Evolutionary conservation across 768 basidiomycete species (phyloP).

Genomic region (Boletus vermiculosoides): DNA sequence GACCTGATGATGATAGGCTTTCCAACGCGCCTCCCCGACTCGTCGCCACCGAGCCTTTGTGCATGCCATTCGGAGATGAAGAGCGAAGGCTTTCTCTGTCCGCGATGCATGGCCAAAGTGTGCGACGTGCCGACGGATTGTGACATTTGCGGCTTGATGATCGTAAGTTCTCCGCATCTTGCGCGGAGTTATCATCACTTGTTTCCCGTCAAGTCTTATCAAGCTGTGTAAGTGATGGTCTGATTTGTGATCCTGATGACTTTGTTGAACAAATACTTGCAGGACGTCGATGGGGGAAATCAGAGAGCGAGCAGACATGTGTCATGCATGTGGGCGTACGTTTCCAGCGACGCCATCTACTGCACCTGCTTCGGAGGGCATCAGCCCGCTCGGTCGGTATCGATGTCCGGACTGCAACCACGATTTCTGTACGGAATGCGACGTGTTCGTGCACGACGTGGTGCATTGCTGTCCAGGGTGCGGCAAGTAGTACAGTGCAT

Average conservation of each 20-base stretch:
- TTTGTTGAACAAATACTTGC: conserved; percentile 4
- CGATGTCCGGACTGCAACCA: conserved; percentile 80
- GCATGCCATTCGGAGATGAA: conserved; percentile 93
- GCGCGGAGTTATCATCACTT: conserved; percentile 94
- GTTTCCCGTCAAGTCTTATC: conserved; percentile 89
- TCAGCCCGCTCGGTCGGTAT: conserved; percentile 86
- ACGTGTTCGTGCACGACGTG: conserved; percentile 94
- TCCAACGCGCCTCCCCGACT: conserved; percentile 85
- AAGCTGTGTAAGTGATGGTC: conserved; percentile 65
- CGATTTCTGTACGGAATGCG: conserved; percentile 95
- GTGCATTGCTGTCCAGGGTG: conserved; percentile 94
- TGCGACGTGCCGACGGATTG: conserved; percentile 99
- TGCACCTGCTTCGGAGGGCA: conserved; percentile 51
- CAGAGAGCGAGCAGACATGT: conserved; percentile 40
- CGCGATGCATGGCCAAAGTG: conserved; percentile 87
- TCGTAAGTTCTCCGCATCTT: conserved; percentile 95
- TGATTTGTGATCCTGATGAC: conserved; percentile 1
- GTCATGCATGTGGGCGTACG: conserved; percentile 75
- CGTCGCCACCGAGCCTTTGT: conserved; percentile 80
- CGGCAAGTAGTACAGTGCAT: conserved; percentile 43
- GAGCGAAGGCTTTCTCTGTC: conserved; percentile 92
- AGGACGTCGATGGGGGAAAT: conserved; percentile 43
- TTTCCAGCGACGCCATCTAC: conserved; percentile 53
- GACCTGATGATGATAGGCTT: conserved; percentile 99
- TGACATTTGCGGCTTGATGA: conserved; percentile 95